A percentile compares a stretch with the other conserved stretches of the same genome.
phyloP scores from a whole-genome alignment of 129 eudicot genomes.

The Calendula officinalis region DNA sequence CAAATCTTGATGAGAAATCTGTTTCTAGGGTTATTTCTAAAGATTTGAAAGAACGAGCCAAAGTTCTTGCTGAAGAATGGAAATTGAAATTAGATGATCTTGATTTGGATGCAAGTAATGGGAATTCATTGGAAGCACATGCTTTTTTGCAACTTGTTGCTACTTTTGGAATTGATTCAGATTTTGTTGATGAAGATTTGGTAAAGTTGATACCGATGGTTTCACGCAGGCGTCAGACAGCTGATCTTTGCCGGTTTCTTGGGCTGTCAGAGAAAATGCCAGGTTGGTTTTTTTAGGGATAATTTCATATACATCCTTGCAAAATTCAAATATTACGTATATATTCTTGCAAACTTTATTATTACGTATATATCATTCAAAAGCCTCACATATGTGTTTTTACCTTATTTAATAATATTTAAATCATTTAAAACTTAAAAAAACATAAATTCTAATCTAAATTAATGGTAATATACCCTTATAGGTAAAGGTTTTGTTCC shows the following conservation, averaged over 20 bases:
- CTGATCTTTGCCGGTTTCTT: conserved; percentile 94
- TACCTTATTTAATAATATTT: no score
- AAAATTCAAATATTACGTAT: no score
- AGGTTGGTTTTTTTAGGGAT: conserved; percentile 45
- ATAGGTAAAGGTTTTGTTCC: no score
- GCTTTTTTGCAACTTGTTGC: conserved; percentile 94
- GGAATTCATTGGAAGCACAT: conserved; percentile 97
- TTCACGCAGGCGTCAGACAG: conserved; percentile 93
- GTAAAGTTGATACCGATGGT: conserved; percentile 91
- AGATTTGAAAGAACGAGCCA: conserved; percentile 69
- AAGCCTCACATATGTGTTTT: no score
- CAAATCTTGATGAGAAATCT: conserved; percentile 42
- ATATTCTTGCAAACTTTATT: no score
- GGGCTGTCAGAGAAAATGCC: conserved; percentile 95
- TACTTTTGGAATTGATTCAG: conserved; percentile 79
- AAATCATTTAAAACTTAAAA: no score
- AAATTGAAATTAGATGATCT: conserved; percentile 86
- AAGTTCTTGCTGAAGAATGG: conserved; percentile 91
- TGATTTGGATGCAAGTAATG: conserved; percentile 91
- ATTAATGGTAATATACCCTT: no score
- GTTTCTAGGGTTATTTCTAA: conserved; percentile 54
- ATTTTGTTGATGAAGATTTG: conserved; percentile 70
- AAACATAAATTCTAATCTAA: no score
- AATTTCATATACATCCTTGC: no score
- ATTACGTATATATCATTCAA: no score